A percentile compares a stretch with the other conserved stretches of the same genome.
These are phyloP conservation scores for Apiospora koreana DNA, from an alignment of 2,329 filamentous ascomycete species.

Conservation along the genomic window DNA sequence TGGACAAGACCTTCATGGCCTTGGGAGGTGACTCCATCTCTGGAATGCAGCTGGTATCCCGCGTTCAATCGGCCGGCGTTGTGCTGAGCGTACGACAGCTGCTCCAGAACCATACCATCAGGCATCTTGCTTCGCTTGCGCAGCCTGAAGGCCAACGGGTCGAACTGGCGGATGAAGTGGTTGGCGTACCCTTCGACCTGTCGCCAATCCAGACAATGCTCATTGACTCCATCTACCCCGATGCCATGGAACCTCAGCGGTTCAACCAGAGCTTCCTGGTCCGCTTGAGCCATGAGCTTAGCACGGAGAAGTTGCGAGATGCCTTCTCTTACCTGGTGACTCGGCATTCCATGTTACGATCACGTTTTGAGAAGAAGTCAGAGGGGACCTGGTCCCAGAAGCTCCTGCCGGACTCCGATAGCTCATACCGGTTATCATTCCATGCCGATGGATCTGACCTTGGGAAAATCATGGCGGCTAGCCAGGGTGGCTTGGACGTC, in stretches of 20 bases:
- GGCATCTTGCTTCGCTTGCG: background rate
- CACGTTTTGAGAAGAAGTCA: background rate
- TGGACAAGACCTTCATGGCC: constrained; percentile 61
- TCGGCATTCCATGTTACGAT: background rate
- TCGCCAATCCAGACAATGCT: background rate
- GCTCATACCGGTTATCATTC: background rate
- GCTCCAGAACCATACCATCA: background rate
- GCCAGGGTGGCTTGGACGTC: background rate
- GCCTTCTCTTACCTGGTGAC: background rate
- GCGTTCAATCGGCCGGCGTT: constrained; percentile 3
- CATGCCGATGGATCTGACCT: background rate
- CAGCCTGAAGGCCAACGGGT: background rate
- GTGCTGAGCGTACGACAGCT: constrained; percentile 13
- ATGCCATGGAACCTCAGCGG: background rate
- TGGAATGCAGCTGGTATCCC: constrained; percentile 61
- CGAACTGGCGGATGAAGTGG: background rate
- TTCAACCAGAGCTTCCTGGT: constrained; percentile 7
- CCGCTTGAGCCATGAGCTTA: background rate
- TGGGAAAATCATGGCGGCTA: background rate
- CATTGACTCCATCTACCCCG: background rate
- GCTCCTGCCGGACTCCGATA: background rate
- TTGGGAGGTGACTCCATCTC: constrained; percentile 61
- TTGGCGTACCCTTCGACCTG: background rate
- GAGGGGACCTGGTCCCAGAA: background rate
- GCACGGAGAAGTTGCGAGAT: background rate